A percentile compares a stretch with the other conserved stretches of the same genome.
phyloP scores from a whole-genome alignment of 2,329 filamentous ascomycete species.

The Nemania serpens region DNA sequence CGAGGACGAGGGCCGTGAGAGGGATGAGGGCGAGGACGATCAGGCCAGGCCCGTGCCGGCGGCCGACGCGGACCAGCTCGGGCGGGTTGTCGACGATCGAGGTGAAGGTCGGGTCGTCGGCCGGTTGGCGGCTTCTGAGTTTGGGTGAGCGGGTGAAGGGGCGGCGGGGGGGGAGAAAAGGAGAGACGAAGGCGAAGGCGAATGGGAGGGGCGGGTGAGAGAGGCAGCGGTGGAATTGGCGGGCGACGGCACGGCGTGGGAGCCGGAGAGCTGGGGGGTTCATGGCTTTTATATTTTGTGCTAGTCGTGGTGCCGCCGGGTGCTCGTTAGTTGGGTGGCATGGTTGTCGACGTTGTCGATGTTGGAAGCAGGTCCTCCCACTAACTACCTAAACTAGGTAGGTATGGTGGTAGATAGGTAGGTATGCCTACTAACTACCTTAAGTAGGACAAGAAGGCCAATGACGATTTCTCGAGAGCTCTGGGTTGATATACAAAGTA shows the following conservation, averaged over 20 bases:
- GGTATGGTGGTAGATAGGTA: no score
- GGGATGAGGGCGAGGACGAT: conserved; percentile 87
- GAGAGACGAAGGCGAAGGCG: conserved; percentile 13
- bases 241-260: conserved; percentile 33
- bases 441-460: background rate
- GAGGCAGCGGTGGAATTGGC: conserved; percentile 26
- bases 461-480: conserved; percentile 16
- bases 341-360: background rate
- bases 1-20: conserved; percentile 84
- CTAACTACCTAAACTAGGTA: no score
- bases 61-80: conserved; percentile 73
- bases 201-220: background rate
- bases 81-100: conserved; percentile 89
- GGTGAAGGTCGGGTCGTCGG: conserved; percentile 79
- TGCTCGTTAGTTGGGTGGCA: background rate
- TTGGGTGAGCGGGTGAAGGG: conserved; percentile 40
- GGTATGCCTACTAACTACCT: no score
- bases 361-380: background rate
- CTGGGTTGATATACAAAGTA: background rate
- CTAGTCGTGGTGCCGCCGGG: background rate
- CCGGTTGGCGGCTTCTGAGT: conserved; percentile 41
- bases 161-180: conserved; percentile 11
- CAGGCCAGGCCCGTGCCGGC: conserved; percentile 72
- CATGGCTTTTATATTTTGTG: conserved; percentile 26
- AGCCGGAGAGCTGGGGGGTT: conserved; percentile 31